phyloP scores from a whole-genome alignment of 2,329 filamentous ascomycete species.

The Venturia asperata region DNA sequence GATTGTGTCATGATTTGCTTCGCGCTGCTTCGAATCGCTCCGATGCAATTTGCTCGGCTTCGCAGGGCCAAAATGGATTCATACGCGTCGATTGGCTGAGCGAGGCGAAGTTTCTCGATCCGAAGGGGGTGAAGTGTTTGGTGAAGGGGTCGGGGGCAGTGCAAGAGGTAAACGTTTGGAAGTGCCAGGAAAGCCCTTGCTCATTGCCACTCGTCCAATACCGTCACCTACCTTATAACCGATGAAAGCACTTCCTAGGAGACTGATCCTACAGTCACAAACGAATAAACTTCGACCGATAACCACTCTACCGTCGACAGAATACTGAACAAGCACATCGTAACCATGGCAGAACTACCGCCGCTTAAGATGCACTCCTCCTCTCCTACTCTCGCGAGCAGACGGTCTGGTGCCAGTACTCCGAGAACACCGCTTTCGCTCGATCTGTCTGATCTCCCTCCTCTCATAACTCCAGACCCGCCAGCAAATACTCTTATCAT shows the following conservation, averaged over 20 bases:
- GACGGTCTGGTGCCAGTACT: constrained; percentile 15
- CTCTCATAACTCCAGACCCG: constrained; percentile 61
- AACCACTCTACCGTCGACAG: neutral
- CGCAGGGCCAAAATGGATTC: neutral
- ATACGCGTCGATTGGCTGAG: constrained; percentile 11
- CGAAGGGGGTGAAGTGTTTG: neutral
- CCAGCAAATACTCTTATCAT: constrained; percentile 80
- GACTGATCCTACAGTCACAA: neutral
- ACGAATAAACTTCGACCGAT: neutral
- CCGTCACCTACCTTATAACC: neutral
- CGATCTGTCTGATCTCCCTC: constrained; percentile 66
- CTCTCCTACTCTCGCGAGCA: constrained; percentile 1
- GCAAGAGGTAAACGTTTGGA: neutral
- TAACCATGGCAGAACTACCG: constrained; percentile 11
- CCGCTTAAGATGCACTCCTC: constrained; percentile 5
- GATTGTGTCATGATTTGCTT: neutral
- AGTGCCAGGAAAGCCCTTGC: neutral
- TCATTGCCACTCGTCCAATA: constrained; percentile 1
- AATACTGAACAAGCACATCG: neutral
- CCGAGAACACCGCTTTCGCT: constrained; percentile 51
- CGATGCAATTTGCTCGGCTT: neutral
- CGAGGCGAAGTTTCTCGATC: neutral
- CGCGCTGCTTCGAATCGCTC: neutral
- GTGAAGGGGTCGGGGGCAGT: neutral
- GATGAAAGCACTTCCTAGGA: neutral